phyloP scores from a whole-genome alignment of 2,329 filamentous ascomycete species.

The Colletotrichum sp. region DNA sequence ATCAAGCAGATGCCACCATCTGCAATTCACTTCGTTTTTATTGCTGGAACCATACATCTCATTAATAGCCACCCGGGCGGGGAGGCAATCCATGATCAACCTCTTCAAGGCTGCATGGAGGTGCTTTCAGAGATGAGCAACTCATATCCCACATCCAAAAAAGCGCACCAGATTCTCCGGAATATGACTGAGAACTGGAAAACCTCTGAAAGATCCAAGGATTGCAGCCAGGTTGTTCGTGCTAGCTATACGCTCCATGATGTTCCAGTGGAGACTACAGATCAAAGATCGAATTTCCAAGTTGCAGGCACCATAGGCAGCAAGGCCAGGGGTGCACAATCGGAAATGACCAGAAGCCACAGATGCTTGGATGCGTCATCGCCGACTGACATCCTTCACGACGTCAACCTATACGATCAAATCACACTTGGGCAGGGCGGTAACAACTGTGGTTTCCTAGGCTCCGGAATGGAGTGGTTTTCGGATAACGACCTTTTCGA shows the following conservation, averaged over 20 bases:
- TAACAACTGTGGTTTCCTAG: background rate
- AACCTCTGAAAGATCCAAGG: background rate
- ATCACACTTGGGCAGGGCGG: background rate
- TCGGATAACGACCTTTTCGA: background rate
- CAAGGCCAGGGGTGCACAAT: background rate
- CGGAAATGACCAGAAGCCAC: rapidly evolving
- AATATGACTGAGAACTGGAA: background rate
- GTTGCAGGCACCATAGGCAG: background rate
- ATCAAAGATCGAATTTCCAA: background rate
- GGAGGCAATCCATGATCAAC: background rate
- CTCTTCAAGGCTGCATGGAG: background rate
- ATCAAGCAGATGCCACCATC: slow-evolving; percentile 1
- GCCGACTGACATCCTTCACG: background rate
- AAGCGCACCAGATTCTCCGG: background rate
- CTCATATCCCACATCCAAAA: background rate
- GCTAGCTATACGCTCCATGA: background rate
- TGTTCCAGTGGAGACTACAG: background rate
- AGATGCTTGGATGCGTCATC: background rate
- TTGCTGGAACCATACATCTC: slow-evolving; percentile 7
- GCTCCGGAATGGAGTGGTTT: background rate
- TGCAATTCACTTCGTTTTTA: background rate
- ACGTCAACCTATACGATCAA: background rate
- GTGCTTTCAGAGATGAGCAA: background rate
- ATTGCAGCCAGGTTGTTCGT: background rate
- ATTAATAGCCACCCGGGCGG: background rate